Percentiles rank a stretch among this genome's conserved stretches.
These are phyloP conservation scores for Coniochaeta hoffmannii DNA, from an alignment of 2,329 filamentous ascomycete genomes.

Conservation along the genomic window DNA sequence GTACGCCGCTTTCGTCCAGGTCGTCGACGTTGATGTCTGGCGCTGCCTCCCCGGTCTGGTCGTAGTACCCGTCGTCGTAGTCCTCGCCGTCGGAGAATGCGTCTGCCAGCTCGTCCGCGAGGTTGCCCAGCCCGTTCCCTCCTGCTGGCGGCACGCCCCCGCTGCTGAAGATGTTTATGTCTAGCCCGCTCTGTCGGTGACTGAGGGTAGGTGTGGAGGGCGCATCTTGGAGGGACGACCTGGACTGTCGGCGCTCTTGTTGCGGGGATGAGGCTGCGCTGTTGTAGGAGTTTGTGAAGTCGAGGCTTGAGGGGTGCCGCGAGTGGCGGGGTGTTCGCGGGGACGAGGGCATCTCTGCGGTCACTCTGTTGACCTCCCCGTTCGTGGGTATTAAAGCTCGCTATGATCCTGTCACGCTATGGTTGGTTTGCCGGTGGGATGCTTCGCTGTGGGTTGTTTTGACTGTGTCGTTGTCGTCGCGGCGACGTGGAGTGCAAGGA, in stretches of 20 bases:
- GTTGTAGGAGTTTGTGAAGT: slow-evolving; percentile 25
- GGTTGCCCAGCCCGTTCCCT: slow-evolving; percentile 60
- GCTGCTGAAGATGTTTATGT: slow-evolving; percentile 36
- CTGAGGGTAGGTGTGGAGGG: slow-evolving; percentile 40
- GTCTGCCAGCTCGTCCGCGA: slow-evolving; percentile 75
- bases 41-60: slow-evolving; percentile 18
- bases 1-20: slow-evolving; percentile 14
- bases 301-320: slow-evolving; percentile 46
- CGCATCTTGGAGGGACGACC: slow-evolving; percentile 36
- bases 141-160: slow-evolving; percentile 23
- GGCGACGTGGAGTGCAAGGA: slow-evolving; percentile 1
- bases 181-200: slow-evolving; percentile 35
- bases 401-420: slow-evolving; percentile 12
- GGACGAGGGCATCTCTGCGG: slow-evolving; percentile 32
- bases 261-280: slow-evolving; percentile 37
- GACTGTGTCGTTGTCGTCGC: background rate
- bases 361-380: background rate
- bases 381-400: too few relatives aligned
- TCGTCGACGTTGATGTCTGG: slow-evolving; percentile 30
- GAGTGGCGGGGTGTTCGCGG: slow-evolving; percentile 53
- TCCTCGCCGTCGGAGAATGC: slow-evolving; percentile 57
- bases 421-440: background rate
- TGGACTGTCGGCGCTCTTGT: slow-evolving; percentile 37
- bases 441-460: background rate
- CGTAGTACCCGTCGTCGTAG: slow-evolving; percentile 36